Conservation (phyloP, 495 filamentous ascomycete genomes). For the Penicillium manginii region DNA sequence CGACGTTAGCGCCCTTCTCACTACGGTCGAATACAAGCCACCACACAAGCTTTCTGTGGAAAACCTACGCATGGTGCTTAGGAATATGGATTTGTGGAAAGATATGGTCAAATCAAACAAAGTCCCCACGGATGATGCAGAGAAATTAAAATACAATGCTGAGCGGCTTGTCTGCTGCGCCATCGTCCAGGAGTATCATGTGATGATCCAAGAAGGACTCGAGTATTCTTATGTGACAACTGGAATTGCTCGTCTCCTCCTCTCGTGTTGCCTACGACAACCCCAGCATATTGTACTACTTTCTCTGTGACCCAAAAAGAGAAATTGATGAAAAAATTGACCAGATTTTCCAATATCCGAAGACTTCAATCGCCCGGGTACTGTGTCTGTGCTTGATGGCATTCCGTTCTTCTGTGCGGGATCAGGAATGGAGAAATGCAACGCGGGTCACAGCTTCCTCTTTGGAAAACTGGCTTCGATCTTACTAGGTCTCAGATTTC, state of each 20-base stretch:
- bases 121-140: conserved; percentile 16
- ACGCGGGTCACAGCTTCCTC: conserved; percentile 19
- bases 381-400: conserved; percentile 22
- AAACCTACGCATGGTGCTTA: conserved; percentile 34
- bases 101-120: conserved; percentile 21
- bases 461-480: conserved; percentile 17
- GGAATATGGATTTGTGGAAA: conserved; percentile 27
- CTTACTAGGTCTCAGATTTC: conserved; percentile 14
- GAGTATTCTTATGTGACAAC: conserved; percentile 22
- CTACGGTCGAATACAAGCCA: conserved; percentile 45
- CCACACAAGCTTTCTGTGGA: conserved; percentile 40
- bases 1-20: conserved; percentile 24
- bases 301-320: conserved; percentile 33
- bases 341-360: conserved; percentile 15
- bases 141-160: conserved; percentile 29
- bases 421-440: conserved; percentile 13
- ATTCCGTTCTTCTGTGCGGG: conserved; percentile 11
- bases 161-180: conserved; percentile 17
- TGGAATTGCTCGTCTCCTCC: conserved; percentile 17
- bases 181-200: conserved; percentile 18
- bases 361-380: conserved; percentile 11
- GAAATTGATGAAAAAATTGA: conserved; percentile 19
- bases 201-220: conserved; percentile 23
- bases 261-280: conserved; percentile 25
- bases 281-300: conserved; percentile 31